Evolutionary conservation across 305 asterid species (phyloP), one percentile per base, ranked within the genome.

Genomic region (Solanum chacoense): DNA sequence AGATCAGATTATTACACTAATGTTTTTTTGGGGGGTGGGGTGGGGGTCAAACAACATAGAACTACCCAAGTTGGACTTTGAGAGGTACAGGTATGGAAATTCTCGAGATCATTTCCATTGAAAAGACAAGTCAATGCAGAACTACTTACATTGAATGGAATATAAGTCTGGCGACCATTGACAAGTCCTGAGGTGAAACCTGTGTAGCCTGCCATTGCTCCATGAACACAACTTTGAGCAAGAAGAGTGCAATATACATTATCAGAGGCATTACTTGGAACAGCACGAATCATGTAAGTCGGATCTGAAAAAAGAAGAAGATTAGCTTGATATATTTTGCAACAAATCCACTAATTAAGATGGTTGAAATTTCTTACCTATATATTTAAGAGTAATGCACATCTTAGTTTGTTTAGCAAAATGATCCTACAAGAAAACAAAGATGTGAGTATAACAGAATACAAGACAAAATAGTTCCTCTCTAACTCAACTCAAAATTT

Each of bases 151-250:
- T 91, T 91, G 93, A 95, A 94, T 84, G 98, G 98, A 85, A 95
- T 95, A 88, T 92, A 94, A n/a, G 97, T 92, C 50, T 93, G 94
- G 24, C 94, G 93, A 81, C 98, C 96, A 89, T 94, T 93, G 63
- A 95, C 98, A 86, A 94, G 94, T 63, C 96, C 98, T 32, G 93
- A 79, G 40, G 94, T 93, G 93, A 91, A 94, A 91, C 98, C 98
- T 11, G 98, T 93, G 90, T 91, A 95, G 63, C 98, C 98, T 16
- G 98, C 92, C 98, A 95, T 95, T 63, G 98, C 98, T 91, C 98
- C 98, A 93, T 95, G 98, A 90, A 95, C 96, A 29, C 95, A 95
- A 89, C 98, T 95, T 93, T 95, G 98, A 90, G 98, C 96, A 89
- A 95, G 96, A 85, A 95, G 96, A 3, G 97, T 93, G 93, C 98